Percentiles rank a stretch among this genome's conserved stretches.
Conservation (phyloP, 2,329 filamentous ascomycete species). For the Talaromyces sp. region DNA sequence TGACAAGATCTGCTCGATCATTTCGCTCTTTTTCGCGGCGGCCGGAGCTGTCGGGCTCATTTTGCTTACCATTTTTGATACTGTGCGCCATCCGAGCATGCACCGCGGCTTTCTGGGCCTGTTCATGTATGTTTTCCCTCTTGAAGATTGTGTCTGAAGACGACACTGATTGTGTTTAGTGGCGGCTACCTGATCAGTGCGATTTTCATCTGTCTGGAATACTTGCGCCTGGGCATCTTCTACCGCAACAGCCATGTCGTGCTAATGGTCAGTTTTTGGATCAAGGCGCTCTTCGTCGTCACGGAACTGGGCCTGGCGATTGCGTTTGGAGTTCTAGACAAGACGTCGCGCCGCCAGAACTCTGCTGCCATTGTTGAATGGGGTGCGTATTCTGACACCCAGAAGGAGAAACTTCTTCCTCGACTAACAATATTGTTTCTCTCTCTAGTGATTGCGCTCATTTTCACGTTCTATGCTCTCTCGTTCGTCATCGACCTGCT, state of each 20-base stretch:
- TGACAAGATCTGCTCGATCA: constrained; percentile 33
- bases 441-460: constrained; percentile 58
- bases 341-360: constrained; percentile 47
- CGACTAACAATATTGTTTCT: neutral
- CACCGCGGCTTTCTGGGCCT: constrained; percentile 74
- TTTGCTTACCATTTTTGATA: constrained; percentile 80
- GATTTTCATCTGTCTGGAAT: constrained; percentile 84
- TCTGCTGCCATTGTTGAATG: constrained; percentile 73
- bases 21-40: constrained; percentile 56
- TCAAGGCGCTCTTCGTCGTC: constrained; percentile 80
- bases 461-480: constrained; percentile 83
- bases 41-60: constrained; percentile 75
- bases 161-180: constrained; percentile 15
- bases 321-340: constrained; percentile 58
- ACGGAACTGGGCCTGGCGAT: constrained; percentile 64
- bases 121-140: constrained; percentile 55
- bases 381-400: constrained; percentile 29
- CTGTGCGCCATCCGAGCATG: constrained; percentile 55
- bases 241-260: constrained; percentile 65
- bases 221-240: constrained; percentile 74
- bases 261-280: constrained; percentile 73
- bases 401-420: constrained; percentile 46
- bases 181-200: constrained; percentile 78
- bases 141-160: neutral
- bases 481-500: constrained; percentile 83